Evolutionary conservation across 345 rosid genomes (phyloP).

Genomic region (thale cress (Arabidopsis thaliana)): TAIR10.1 NC_003074.8:3861001-3861500

Average conservation of each 20-base stretch:
- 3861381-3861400: constrained; percentile 83
- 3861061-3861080: constrained; percentile 75
- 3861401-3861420: constrained; percentile 94
- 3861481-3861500: constrained; percentile 74
- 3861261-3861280: constrained; percentile 83
- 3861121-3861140: constrained; percentile 72
- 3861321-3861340: constrained; percentile 93
- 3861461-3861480: constrained; percentile 87
- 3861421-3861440: constrained; percentile 95
- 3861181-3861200: constrained; percentile 61
- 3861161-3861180: constrained; percentile 86
- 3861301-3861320: constrained; percentile 96
- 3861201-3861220: constrained; percentile 61
- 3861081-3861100: constrained; percentile 76
- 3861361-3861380: constrained; percentile 91
- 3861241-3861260: constrained; percentile 59
- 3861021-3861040: constrained; percentile 59
- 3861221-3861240: constrained; percentile 75
- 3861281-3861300: constrained; percentile 79
- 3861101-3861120: constrained; percentile 79
- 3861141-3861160: constrained; percentile 84
- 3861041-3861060: constrained; percentile 69
- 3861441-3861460: constrained; percentile 79
- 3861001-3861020: constrained; percentile 60
- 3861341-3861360: constrained; percentile 81